Percentiles rank a stretch among this genome's conserved stretches.
Conservation (phyloP, 2,329 filamentous ascomycete species). For the Neospermospora avenae region DNA sequence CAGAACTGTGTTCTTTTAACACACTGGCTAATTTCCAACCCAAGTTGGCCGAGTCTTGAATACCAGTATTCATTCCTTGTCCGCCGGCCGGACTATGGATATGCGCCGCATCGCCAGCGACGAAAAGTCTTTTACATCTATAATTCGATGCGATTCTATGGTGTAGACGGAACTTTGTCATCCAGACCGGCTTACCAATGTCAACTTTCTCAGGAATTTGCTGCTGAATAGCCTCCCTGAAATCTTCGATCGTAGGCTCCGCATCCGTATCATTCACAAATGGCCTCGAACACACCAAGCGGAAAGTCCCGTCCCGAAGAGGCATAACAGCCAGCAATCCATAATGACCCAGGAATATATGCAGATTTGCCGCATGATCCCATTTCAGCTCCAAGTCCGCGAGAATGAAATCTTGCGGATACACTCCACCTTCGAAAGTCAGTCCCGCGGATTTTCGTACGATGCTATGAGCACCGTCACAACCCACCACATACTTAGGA, state of each 20-base stretch:
- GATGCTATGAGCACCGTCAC: constrained; percentile 50
- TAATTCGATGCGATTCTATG: constrained; percentile 42
- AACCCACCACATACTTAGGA: constrained; percentile 46
- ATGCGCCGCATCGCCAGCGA: constrained; percentile 39
- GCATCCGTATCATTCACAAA: constrained; percentile 11
- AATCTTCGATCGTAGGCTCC: constrained; percentile 34
- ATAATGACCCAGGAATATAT: constrained; percentile 34
- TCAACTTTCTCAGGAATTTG: constrained; percentile 30
- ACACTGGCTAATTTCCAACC: constrained; percentile 38
- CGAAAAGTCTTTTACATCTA: constrained; percentile 39
- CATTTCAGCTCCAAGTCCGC: constrained; percentile 39
- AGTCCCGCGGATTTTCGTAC: constrained; percentile 42
- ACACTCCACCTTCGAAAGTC: constrained; percentile 42
- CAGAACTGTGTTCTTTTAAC: constrained; percentile 37
- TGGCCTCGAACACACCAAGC: constrained; percentile 30
- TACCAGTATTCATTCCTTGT: constrained; percentile 39
- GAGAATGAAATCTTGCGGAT: constrained; percentile 44
- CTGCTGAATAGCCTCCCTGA: constrained; percentile 33
- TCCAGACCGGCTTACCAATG: constrained; percentile 37
- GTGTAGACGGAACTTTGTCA: constrained; percentile 46
- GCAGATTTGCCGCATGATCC: constrained; percentile 15
- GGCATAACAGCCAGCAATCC: constrained; percentile 40
- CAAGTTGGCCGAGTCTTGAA: constrained; percentile 37
- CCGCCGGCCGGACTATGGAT: constrained; percentile 38
- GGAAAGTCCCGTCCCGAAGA: constrained; percentile 28